phyloP scores from a whole-genome alignment of 2,329 filamentous ascomycete genomes.

The Fusarium sp. region DNA sequence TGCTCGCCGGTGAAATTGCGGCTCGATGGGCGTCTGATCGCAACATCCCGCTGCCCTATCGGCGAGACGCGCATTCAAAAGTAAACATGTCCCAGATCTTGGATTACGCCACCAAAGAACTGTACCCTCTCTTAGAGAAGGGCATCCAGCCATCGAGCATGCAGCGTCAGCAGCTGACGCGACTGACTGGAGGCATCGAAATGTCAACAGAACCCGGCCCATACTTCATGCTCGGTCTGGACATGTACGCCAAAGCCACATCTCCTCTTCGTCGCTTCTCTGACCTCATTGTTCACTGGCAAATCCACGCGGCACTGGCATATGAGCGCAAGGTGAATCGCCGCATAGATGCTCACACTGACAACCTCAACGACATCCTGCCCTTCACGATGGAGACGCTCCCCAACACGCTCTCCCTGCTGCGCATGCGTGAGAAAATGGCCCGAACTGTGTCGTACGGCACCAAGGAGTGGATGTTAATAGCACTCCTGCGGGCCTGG shows the following conservation, averaged over 20 bases:
- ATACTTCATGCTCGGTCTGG: conserved; percentile 65
- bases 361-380: conserved; percentile 51
- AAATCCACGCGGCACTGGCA: conserved; percentile 67
- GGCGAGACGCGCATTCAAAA: conserved; percentile 56
- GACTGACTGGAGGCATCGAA: conserved; percentile 58
- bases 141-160: conserved; percentile 48
- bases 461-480: conserved; percentile 63
- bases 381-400: conserved; percentile 57
- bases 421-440: conserved; percentile 64
- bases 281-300: conserved; percentile 72
- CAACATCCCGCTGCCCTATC: conserved; percentile 67
- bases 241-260: conserved; percentile 70
- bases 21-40: conserved; percentile 68
- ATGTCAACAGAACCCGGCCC: conserved; percentile 62
- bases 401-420: conserved; percentile 57
- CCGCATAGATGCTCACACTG: conserved; percentile 39
- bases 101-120: conserved; percentile 47
- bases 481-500: conserved; percentile 69
- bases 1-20: conserved; percentile 68
- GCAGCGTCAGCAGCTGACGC: conserved; percentile 45
- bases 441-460: conserved; percentile 56
- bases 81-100: conserved; percentile 51
- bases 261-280: conserved; percentile 71
- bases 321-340: conserved; percentile 52
- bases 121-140: conserved; percentile 48